Conservation (phyloP, 2,329 filamentous ascomycete genomes). For the Fusarium newnesense region DNA sequence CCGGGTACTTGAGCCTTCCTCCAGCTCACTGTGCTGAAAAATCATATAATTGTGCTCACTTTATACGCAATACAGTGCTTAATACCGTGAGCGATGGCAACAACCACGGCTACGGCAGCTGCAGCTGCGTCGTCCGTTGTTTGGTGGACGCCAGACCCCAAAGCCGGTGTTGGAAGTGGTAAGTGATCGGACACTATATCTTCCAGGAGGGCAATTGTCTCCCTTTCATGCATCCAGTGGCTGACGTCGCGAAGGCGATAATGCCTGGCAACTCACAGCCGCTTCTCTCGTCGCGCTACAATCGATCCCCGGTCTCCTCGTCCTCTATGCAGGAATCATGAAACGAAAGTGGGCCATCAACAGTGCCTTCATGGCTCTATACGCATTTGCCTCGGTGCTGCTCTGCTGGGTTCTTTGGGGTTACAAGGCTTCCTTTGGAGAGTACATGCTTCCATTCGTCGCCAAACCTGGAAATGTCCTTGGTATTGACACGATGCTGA, state of each 20-base stretch:
- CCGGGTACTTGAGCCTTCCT: background rate
- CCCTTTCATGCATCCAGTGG: fast-evolving
- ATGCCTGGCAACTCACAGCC: background rate
- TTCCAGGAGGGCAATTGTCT: background rate
- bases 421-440: background rate
- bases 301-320: background rate
- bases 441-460: background rate
- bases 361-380: background rate
- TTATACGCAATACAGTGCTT: background rate
- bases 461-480: background rate
- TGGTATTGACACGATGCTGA: background rate
- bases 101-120: background rate
- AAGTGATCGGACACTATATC: background rate
- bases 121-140: background rate
- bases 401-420: slow-evolving; percentile 1
- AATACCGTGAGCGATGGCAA: background rate
- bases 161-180: background rate
- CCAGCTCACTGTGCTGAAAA: background rate
- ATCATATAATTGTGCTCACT: too few species aligned
- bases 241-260: background rate
- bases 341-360: background rate
- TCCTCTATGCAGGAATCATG: background rate
- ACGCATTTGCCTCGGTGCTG: background rate
- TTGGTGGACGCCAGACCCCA: slow-evolving; percentile 1
- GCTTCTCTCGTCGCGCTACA: background rate